Percentiles rank a stretch among this genome's conserved stretches.
These are phyloP conservation scores for Acarospora socialis DNA, from an alignment of 2,329 filamentous ascomycete species.

Conservation along the genomic window DNA sequence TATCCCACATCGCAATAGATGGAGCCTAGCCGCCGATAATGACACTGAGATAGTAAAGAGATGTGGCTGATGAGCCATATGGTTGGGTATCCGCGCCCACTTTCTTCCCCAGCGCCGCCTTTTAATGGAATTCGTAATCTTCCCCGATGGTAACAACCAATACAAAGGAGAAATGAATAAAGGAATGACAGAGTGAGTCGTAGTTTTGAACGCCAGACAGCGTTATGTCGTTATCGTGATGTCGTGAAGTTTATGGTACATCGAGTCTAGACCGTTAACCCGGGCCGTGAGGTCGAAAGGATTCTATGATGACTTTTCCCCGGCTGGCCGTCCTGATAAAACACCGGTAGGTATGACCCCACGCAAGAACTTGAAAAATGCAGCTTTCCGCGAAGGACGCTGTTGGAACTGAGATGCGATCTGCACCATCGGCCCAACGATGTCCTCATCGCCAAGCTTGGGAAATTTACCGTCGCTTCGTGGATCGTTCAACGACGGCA, in stretches of 20 bases:
- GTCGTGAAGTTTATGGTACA: neutral
- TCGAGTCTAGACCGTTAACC: neutral
- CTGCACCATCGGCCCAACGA: slow-evolving; percentile 78
- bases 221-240: neutral
- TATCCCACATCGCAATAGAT: too few relatives aligned
- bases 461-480: slow-evolving; percentile 68
- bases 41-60: too few relatives aligned
- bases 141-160: neutral
- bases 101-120: too few relatives aligned
- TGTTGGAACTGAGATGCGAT: slow-evolving; percentile 24
- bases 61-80: too few relatives aligned
- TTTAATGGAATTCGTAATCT: too few relatives aligned
- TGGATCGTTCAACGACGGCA: slow-evolving; percentile 43
- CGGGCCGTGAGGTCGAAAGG: neutral
- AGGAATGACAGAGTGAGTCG: neutral
- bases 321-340: too few relatives aligned
- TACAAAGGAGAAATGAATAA: neutral
- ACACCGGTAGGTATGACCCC: slow-evolving; percentile 10
- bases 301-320: neutral
- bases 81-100: too few relatives aligned
- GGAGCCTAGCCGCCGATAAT: too few relatives aligned
- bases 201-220: neutral
- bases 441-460: slow-evolving; percentile 74
- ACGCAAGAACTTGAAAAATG: slow-evolving; percentile 30
- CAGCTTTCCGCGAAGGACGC: slow-evolving; percentile 28